phyloP scores from a whole-genome alignment of 805 yeast genomes.

The Tetrapisispora fleetii region DNA sequence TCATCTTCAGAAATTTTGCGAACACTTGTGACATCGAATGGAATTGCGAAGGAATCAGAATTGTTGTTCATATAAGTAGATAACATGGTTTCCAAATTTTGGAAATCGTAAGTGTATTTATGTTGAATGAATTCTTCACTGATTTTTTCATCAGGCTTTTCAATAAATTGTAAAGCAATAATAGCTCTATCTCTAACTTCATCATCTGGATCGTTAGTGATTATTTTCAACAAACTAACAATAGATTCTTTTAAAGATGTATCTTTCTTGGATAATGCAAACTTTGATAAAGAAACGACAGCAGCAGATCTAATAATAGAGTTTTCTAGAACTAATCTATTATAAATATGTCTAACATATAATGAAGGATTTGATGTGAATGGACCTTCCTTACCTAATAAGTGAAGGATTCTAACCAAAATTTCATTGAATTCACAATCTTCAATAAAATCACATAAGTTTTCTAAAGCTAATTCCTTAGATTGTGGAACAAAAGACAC shows the following conservation, averaged over 20 bases:
- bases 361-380: slow-evolving; percentile 72
- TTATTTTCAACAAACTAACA: slow-evolving; percentile 65
- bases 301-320: slow-evolving; percentile 95
- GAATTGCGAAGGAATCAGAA: slow-evolving; percentile 33
- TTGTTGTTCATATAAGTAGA: slow-evolving; percentile 47
- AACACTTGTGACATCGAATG: slow-evolving; percentile 64
- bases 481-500: slow-evolving; percentile 80
- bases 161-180: slow-evolving; percentile 61
- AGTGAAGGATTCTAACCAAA: slow-evolving; percentile 82
- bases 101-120: slow-evolving; percentile 59
- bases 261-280: slow-evolving; percentile 68
- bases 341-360: slow-evolving; percentile 91
- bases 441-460: slow-evolving; percentile 92
- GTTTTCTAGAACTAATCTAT: slow-evolving; percentile 92
- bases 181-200: slow-evolving; percentile 98
- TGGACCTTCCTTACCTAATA: slow-evolving; percentile 94
- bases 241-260: slow-evolving; percentile 57
- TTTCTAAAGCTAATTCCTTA: slow-evolving; percentile 72
- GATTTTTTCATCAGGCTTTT: slow-evolving; percentile 25
- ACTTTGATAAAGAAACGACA: slow-evolving; percentile 82
- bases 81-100: slow-evolving; percentile 68
- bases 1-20: slow-evolving; percentile 62
- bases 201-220: slow-evolving; percentile 83
- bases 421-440: slow-evolving; percentile 96
- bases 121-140: slow-evolving; percentile 50